Evolutionary conservation across 2,329 filamentous ascomycete genomes (phyloP).

Genomic region (Pseudofabraea citricarpa): DNA sequence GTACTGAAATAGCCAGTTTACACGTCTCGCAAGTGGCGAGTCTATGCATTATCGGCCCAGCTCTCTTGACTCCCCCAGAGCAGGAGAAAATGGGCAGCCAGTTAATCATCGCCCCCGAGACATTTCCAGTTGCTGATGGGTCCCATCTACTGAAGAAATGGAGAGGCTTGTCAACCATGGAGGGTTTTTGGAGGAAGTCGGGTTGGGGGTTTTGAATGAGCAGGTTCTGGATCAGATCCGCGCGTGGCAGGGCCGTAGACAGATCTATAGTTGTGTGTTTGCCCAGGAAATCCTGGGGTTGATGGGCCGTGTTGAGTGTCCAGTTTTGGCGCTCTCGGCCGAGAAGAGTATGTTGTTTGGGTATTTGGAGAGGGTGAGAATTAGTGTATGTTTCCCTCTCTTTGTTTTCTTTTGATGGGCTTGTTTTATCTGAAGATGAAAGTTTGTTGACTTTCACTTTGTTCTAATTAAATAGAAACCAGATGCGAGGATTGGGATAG

Average conservation of each 20-base stretch:
- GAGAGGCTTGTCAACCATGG: neutral
- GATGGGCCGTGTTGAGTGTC: neutral
- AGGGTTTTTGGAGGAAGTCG: no score
- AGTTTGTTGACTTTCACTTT: no score
- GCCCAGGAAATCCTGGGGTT: neutral
- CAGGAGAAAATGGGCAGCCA: neutral
- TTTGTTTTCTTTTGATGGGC: no score
- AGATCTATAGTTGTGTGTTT: neutral
- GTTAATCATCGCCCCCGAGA: neutral
- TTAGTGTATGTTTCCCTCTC: neutral
- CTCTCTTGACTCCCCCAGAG: neutral
- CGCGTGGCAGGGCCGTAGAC: neutral
- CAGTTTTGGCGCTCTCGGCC: neutral
- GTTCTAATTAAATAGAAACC: neutral
- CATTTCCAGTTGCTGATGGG: neutral
- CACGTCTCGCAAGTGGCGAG: neutral
- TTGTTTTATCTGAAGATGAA: no score
- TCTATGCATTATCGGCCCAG: neutral
- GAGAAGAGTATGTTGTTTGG: neutral
- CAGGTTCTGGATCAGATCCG: neutral
- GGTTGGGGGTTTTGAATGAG: neutral
- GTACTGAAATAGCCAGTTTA: neutral
- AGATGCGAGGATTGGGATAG: neutral
- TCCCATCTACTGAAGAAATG: neutral
- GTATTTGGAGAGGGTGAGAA: neutral